Evolutionary conservation across 192 early-diverging fungal species (phyloP), one percentile per base, ranked within the genome.

Genomic region (Entomortierella chlamydospora): DNA sequence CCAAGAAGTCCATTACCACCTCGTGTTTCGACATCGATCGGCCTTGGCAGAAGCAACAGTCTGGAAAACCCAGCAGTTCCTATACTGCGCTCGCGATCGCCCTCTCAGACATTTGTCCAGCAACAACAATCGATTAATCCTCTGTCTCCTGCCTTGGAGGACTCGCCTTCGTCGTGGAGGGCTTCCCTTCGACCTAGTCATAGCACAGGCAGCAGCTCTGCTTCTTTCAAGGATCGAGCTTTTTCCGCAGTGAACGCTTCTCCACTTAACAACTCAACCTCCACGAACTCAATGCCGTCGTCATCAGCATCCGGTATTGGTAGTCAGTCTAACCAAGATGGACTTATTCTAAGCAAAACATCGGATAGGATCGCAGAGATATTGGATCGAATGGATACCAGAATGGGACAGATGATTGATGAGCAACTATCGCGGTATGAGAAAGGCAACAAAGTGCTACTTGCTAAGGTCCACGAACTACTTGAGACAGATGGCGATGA

Each of bases 361-460:
- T 78, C 73, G 18, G 61, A 78, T 13, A 45, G 66, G 23, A 78
- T 78, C 20, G 54, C 61, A 1, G 73, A 78, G 30, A 52, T 78
- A n/a, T 25, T 78, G 45, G 65, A 78, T 28, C n/a, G 20, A 22
- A 69, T 78, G 73, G 73, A 78, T 29, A 34, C 47, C 26, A 68
- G 30, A 55, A 51, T 78, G 59, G 45, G 65, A 9, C 58, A 50
- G 52, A 56, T 78, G n/a, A 64, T 78, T 57, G 73, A 78, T 51
- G 73, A 78, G 41, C 73, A 78, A n/a, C 34, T 78, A 28, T 37
- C 61, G 12, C 52, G 73, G 33, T 69, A 57, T 34, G 66, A 78
- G 54, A 78, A 53, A 11, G 60, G 52, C 2, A 78, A 78, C 58
- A 68, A 69, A 28, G 73, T 52, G 9, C 41, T 78, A 6, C n/a